These are phyloP conservation scores for Cladosporium sp. DNA, from an alignment of 2,329 filamentous ascomycete genomes.

Conservation along the genomic window DNA sequence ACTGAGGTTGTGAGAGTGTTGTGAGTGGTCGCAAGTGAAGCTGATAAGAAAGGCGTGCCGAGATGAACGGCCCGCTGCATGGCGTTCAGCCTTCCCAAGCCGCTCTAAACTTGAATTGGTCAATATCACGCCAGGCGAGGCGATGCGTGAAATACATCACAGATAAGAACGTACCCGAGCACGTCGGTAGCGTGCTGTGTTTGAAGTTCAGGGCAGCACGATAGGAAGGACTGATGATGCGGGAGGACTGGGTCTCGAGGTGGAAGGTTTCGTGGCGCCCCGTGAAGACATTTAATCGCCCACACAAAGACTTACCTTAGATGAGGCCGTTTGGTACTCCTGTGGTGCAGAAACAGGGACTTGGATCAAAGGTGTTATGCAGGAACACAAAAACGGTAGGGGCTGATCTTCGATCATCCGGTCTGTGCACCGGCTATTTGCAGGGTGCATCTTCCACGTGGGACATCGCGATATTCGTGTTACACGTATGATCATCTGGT, in stretches of 20 bases:
- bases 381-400: not conserved
- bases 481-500: too few species aligned
- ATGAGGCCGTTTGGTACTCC: too few species aligned
- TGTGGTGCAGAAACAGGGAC: too few species aligned
- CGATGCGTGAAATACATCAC: slow-evolving; percentile 3
- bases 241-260: too few species aligned
- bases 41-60: slow-evolving; percentile 3
- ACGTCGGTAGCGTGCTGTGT: not conserved
- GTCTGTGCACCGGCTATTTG: too few species aligned
- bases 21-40: slow-evolving; percentile 3
- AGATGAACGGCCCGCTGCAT: slow-evolving; percentile 9
- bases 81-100: slow-evolving; percentile 5
- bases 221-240: not conserved
- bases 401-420: too few species aligned
- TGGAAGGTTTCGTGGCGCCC: too few species aligned
- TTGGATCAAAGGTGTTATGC: not conserved
- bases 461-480: too few species aligned
- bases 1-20: not conserved
- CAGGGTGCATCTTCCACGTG: too few species aligned
- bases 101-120: not conserved
- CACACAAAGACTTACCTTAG: too few species aligned
- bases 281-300: too few species aligned
- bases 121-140: not conserved
- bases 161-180: not conserved
- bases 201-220: not conserved